Base-by-base conservation (phyloP, 1,284 basidiomycete genomes). In the Veloporphyrellus conicus region DNA sequence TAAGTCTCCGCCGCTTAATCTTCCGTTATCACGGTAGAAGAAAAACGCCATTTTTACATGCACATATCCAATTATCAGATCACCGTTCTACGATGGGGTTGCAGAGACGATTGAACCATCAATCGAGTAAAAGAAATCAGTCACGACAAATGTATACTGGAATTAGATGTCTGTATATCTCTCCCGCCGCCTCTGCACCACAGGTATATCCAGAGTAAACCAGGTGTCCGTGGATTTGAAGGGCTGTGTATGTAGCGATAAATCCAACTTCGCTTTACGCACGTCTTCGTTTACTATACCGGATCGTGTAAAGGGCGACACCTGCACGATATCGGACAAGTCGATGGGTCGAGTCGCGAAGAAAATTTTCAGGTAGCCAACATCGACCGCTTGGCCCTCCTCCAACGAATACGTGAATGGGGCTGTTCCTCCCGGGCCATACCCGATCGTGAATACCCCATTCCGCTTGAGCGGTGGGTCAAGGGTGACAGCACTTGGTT, bases 291-390 rank as follows among this genome's bases (percentile, higher is more conserved):
- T 10, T 20, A 16, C 6, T 3, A 6, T 18, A 8, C 25, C 8
- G 7, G 18, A 14, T 15, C 6, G 9, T 12, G 27, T 9, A 32
- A 57, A 60, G 8, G 58, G 58, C 1, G 58, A 46, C 2, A 6
- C 18, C 23, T 57, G 59, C 2, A 4, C 31, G 9, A 61, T 40
- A 15, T 51, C 31, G 3, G 47, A 44, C 28, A 57, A 5, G 33
- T 60, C 50, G n/a, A 61, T 38, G 6, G 54, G 50, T 6, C 15
- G 41, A 16, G 50, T 61, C 0, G 58, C 34, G 20, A 61, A 50
- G 19, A 56, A 61, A 12, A 61, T 19, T n/a, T 63, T 63, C 14
- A 63, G 38, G 33, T 43, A 54, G 29, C 58, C 50, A 4, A 63
- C 47, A 25, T 61, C 53, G 1, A 63, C 22, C 1, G 63, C 41